Base-by-base conservation (phyloP, 352 stramenopile genomes). In the Pythium aristosporum region DNA sequence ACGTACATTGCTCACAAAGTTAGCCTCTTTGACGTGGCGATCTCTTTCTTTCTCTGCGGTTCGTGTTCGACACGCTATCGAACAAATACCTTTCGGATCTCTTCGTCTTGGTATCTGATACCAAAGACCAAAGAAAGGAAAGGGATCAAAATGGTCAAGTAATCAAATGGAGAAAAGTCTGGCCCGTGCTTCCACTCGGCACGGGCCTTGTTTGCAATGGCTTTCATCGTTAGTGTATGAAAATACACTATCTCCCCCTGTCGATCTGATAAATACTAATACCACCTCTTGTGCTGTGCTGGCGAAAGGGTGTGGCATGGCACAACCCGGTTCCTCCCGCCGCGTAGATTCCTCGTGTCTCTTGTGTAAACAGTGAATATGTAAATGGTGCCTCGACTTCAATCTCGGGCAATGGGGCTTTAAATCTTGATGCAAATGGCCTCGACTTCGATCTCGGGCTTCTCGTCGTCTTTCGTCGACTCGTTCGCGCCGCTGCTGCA, bases 381-480 rank as follows among this genome's bases (percentile, higher is more conserved):
- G 25, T 30, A 30, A 30, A 30, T 2, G 18, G 5, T 52, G 13
- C 52, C 9, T 18, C 56, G 13, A 9, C 21, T 56, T 18, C 10
- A 8, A 6, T 53, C 13, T 16, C 30, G 12, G 42, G 42, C 15
- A 48, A 2, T 61, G 21, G 15, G 18, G 11, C 28, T 34, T 73
- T 70, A 91, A 34, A 89, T 88, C 65, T 87, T 83, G 73, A 91
- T 82, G 54, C 69, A 67, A 43, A 83, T 74, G 34, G 74, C 70
- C 37, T 87, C 79, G 1, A 90, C 21, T 41, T 89, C 79, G 0
- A 90, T n/a, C 47, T 89, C 79, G 0, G 79, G 75, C 25, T 88
- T 89, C 6, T 88, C 76, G 18, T 84, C 76, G 34, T 70, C 63
- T 16, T 71, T 73, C 60, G 73, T 69, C 50, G 63, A 74, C 41